Evolutionary conservation across 192 early-diverging fungal genomes (phyloP).

Genomic region (Cetraspora pellucida): DNA sequence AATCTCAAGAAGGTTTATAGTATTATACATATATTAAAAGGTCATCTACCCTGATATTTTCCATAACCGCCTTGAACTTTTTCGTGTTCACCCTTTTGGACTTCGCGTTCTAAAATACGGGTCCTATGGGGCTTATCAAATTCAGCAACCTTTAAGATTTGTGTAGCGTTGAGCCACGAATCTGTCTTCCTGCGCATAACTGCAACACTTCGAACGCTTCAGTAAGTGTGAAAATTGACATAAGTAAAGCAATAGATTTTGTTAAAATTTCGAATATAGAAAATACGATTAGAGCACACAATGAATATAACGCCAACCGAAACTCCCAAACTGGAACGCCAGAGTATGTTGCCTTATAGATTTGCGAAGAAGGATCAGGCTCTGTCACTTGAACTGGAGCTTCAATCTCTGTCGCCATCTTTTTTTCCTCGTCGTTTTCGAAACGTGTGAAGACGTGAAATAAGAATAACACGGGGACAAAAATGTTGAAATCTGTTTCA

Average conservation of each 20-base stretch:
- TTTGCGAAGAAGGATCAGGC: conserved; percentile 39
- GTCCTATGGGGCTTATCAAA: conserved; percentile 92
- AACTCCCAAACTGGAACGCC: conserved; percentile 96
- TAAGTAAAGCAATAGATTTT: neutral
- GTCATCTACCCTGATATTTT: conserved; percentile 84
- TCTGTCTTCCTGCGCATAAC: conserved; percentile 74
- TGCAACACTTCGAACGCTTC: conserved; percentile 47
- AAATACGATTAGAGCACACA: conserved; percentile 34
- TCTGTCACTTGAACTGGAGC: conserved; percentile 3
- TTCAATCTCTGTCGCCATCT: conserved; percentile 1
- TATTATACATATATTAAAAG: conserved; percentile 47
- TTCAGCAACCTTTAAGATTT: conserved; percentile 95
- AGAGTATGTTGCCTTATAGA: conserved; percentile 91
- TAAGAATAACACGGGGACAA: neutral
- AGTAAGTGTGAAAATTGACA: neutral
- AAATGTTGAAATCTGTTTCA: neutral
- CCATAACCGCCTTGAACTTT: conserved; percentile 99
- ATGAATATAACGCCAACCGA: conserved; percentile 81
- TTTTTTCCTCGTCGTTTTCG: neutral
- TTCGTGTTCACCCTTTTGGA: conserved; percentile 85
- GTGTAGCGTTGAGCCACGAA: conserved; percentile 95
- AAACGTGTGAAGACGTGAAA: conserved; percentile 2
- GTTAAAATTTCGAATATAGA: neutral
- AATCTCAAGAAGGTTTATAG: too few species aligned
- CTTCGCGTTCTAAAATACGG: conserved; percentile 91